Evolutionary conservation across 257 asterid genomes (phyloP).

Genomic region (Solanum arcanum): DNA sequence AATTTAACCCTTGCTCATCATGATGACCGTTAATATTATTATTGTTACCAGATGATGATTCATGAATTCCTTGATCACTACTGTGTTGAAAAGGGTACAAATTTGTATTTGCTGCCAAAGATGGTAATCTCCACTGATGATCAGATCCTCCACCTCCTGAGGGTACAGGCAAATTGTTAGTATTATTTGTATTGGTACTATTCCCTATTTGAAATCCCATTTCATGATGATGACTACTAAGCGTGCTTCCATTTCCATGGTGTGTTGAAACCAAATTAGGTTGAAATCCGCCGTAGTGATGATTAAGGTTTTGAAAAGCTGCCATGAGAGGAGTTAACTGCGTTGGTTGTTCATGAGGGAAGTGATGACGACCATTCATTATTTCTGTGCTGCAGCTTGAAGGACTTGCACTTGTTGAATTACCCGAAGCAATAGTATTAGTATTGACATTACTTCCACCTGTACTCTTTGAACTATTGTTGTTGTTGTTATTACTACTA

Average conservation of each 20-base stretch:
- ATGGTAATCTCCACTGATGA: constrained; percentile 16
- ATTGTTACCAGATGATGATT: constrained; percentile 8
- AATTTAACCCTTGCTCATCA: constrained; percentile 6
- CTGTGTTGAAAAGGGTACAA: constrained; percentile 11
- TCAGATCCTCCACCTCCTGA: constrained; percentile 11
- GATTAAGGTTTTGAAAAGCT: constrained; percentile 20
- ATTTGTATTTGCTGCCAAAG: constrained; percentile 6
- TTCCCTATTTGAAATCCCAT: constrained; percentile 23
- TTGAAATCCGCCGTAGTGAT: constrained; percentile 15
- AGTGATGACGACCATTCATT: constrained; percentile 5
- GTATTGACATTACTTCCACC: neutral
- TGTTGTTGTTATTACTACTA: neutral
- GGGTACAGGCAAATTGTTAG: constrained; percentile 4
- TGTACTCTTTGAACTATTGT: constrained; percentile 3
- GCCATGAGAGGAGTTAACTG: constrained; percentile 24
- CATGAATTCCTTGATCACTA: constrained; percentile 9
- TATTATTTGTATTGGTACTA: neutral
- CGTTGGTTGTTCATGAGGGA: neutral
- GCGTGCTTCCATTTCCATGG: constrained; percentile 4
- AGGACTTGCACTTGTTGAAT: constrained; percentile 9
- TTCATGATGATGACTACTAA: constrained; percentile 3
- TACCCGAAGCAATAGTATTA: neutral
- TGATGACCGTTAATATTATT: neutral
- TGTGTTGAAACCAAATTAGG: constrained; percentile 4
- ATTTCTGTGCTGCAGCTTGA: constrained; percentile 11